Conservation (phyloP, 306 rosid genomes). For the Rubus idaeus region DNA sequence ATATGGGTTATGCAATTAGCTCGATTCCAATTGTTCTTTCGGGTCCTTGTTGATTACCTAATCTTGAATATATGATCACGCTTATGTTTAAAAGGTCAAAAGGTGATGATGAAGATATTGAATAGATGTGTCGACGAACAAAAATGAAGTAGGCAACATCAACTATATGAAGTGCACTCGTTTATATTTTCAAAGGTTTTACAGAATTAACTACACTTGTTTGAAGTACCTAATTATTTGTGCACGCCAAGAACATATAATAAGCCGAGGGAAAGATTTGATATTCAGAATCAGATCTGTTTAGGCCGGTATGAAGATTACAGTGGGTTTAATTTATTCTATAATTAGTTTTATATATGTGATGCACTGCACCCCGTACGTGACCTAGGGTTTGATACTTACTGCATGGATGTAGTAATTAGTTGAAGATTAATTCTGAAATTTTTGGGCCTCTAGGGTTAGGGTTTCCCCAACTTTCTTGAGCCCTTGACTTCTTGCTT, state of each 20-base stretch:
- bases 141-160: not conserved
- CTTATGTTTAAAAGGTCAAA: not conserved
- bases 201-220: constrained; percentile 1
- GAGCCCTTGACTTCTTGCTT: not conserved
- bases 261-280: constrained; percentile 2
- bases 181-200: not conserved
- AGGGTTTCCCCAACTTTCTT: not conserved
- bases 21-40: not conserved
- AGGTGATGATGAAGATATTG: not conserved
- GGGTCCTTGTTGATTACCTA: constrained; percentile 15
- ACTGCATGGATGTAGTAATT: too few species aligned
- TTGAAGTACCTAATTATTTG: constrained; percentile 23
- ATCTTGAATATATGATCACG: constrained; percentile 14
- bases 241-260: constrained; percentile 16
- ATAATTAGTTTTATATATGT: not conserved
- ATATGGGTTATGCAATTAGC: not conserved
- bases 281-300: constrained; percentile 15
- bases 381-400: not conserved
- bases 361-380: not conserved
- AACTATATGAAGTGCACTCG: too few species aligned
- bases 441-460: not conserved
- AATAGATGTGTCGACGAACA: not conserved
- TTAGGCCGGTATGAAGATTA: constrained; percentile 24
- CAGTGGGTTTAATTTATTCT: not conserved
- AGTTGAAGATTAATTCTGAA: not conserved